Base-by-base conservation (phyloP, 345 rosid species). In the Bruguiera parviflora region DNA sequence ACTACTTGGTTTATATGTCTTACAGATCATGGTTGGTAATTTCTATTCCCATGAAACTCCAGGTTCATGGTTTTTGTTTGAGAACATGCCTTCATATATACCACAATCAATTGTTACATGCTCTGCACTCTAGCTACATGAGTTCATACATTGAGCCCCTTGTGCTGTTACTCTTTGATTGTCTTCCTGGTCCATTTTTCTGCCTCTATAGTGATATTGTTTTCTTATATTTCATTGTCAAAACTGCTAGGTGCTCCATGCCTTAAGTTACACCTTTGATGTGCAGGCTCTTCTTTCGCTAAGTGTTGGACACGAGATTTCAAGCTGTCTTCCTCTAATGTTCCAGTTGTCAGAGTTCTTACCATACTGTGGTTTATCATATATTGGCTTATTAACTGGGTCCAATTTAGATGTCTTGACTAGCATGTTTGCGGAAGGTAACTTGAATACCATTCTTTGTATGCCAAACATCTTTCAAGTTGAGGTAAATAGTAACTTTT, bases 241-340 rank as follows among this genome's bases (percentile, higher is more conserved):
- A 27, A 20, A 43, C 7, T 5, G 35, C 22, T 55, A 8, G 56
- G 10, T 49, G 10, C 16, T 3, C 29, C 61, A 61, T 56, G 31
- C 57, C 67, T 81, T 78, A 70, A 61, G 49, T 59, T 61, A 46
- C 79, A 68, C 65, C 73, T 68, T 76, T 73, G 25, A 72, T 75
- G 35, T 68, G 73, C 89, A 92, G 98, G 88, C 89, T 73, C 78
- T 84, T 74, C 65, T 90, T 75, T 88, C 96, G 46, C 69, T 92
- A 49, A 70, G 83, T 77, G 61, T 75, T 76, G 78, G 73, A 68
- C 77, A 68, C 53, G 57, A 80, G 32, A 63, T 66, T 56, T 74
- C 85, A 35, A 66, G 73, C 69, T 79, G 73, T 66, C 77, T 79
- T 77, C 83, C 67, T 57, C 70, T 85, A 65, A 76, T 85, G 66